Conservation (phyloP, 129 eudicot species). For the Calendula officinalis region DNA sequence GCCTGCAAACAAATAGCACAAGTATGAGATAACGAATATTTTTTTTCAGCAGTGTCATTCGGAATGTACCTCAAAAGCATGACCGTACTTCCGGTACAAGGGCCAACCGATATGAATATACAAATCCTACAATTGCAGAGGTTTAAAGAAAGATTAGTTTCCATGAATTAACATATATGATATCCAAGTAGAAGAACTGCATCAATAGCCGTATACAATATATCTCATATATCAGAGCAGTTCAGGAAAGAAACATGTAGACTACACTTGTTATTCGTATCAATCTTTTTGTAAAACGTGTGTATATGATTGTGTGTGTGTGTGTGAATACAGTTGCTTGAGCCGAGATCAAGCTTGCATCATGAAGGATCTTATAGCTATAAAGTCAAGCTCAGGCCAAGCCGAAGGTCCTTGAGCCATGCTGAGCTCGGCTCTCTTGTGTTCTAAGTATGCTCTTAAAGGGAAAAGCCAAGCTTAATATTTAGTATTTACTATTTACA, state of each 20-base stretch:
- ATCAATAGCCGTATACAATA: neutral
- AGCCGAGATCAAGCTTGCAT: too few relatives aligned
- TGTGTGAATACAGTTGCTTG: too few relatives aligned
- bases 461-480: too few relatives aligned
- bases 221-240: constrained; percentile 3
- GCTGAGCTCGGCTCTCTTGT: too few relatives aligned
- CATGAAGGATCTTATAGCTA: too few relatives aligned
- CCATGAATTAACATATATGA: neutral
- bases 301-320: too few relatives aligned
- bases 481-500: too few relatives aligned
- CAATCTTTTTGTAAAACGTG: too few relatives aligned
- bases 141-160: constrained; percentile 21
- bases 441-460: too few relatives aligned
- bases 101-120: constrained; percentile 96
- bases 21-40: too few relatives aligned
- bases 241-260: neutral
- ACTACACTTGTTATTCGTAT: neutral
- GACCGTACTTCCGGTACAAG: constrained; percentile 82
- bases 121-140: constrained; percentile 56
- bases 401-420: too few relatives aligned
- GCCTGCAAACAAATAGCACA: constrained; percentile 49
- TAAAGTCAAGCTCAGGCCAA: too few relatives aligned
- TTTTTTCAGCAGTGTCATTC: neutral
- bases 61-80: constrained; percentile 83
- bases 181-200: neutral